Base-by-base conservation (phyloP, 176 grass and related monocot genomes). In the Paspalum notatum region DNA sequence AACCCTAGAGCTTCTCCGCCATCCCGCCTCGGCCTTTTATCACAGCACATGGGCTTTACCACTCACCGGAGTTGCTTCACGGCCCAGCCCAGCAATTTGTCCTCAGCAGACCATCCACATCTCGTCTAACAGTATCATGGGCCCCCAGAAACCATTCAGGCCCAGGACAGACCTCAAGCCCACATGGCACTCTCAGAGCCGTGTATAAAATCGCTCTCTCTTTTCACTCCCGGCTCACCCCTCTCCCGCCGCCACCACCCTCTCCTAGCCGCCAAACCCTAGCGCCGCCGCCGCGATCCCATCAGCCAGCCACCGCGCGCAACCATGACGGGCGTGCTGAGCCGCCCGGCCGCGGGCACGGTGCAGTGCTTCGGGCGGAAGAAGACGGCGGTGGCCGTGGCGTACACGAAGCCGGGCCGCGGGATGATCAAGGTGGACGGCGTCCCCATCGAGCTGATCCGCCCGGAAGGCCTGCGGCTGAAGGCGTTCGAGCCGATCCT, bases 391-490 rank as follows among this genome's bases (percentile, higher is more conserved):
- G 93, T 95, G 0, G 93, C 90, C 22, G 93, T 95, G 6, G 88
- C 93, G 7, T 89, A 92, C 87, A 90, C 87, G 74, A 95, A 95
- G 82, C 87, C 85, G 0, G 93, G 93, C 20, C 93, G 93, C 44
- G 93, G 93, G 2, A 82, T 95, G 37, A 92, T 95, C 81, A 95
- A 95, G 90, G 93, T 95, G 41, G 88, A 92, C 79, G 93, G 93
- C 16, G 81, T 37, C n/a, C 93, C 93, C 2, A 95, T 95, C 64
- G 93, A 95, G 93, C 87, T 95, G 7, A 89, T 95, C 61, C 49
- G 85, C 6, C 93, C 93, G 16, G 93, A 95, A 87, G 85, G 85
- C 74, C 93, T 95, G 15, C 78, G 81, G 8, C 91, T 92, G 45
- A 95, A 95, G 87, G 93, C 87, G 1, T 92, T 92, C 68, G 93